Base-by-base conservation (phyloP, 1,284 basidiomycete genomes). In the Tausonia pullulans region DNA sequence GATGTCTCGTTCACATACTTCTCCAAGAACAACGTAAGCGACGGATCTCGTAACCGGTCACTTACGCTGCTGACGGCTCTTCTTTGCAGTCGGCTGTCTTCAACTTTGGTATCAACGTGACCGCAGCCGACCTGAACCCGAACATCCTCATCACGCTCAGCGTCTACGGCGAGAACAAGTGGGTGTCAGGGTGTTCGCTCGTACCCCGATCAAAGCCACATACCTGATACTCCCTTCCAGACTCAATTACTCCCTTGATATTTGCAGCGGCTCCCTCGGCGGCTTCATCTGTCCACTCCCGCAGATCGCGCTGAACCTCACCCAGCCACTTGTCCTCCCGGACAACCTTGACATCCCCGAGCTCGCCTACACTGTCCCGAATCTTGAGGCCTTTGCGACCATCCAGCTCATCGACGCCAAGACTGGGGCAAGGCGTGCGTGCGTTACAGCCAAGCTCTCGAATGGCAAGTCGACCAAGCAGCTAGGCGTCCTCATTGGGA, bases 251-350 rank as follows among this genome's bases (percentile, higher is more conserved):
- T 87, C 87, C 14, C 75, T 93, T 68, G 69, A 79, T 66, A 70
- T 95, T 44, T 95, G 92, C 79, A 78, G 78, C 63, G 27, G 27
- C 27, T 79, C 88, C 53, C 80, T 94, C 44, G 74, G 78, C 65
- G 89, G 89, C 49, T 85, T 84, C n/a, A 79, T 95, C 10, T 96
- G 92, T 73, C 90, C 91, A 0, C 79, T 95, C 3, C 91, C 91
- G 2, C 81, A 83, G 71, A 88, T 90, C 79, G 27, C 27, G 6
- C 45, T n/a, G 40, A 10, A 14, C 27, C n/a, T 8, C 10, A 58
- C 6, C 43, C 14, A 13, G 9, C 14, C 53, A 5, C 14, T 44
- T 11, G 48, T n/a, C 40, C 14, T n/a, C 27, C n/a, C 56, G 48
- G 11, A 59, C 60, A 49, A 46, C 40, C 7, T 66, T 56, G 48